phyloP scores from a whole-genome alignment of 192 early-diverging fungal species.

The Chytriomyces sp. region DNA sequence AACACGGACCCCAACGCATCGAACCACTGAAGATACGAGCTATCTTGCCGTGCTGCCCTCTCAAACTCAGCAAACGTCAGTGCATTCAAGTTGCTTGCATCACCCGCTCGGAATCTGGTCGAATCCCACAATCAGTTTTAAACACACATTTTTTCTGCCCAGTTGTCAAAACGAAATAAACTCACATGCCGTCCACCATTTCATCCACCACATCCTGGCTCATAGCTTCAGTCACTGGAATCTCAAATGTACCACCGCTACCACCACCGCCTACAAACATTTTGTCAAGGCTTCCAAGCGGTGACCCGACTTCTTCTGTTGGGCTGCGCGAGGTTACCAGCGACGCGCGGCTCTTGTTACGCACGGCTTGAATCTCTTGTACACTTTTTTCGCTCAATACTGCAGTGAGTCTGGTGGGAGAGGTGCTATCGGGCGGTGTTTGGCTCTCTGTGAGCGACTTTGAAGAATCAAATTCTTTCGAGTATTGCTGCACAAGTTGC shows the following conservation, averaged over 20 bases:
- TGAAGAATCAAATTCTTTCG: slow-evolving; percentile 51
- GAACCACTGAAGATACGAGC: slow-evolving; percentile 84
- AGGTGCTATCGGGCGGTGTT: no score
- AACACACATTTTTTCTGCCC: slow-evolving; percentile 44
- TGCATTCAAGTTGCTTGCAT: slow-evolving; percentile 42
- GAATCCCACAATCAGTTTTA: slow-evolving; percentile 17
- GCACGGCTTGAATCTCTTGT: no score
- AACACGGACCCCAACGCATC: slow-evolving; percentile 86
- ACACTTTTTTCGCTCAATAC: no score
- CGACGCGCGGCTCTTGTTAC: no score
- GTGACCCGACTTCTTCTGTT: no score
- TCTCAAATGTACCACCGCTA: slow-evolving; percentile 35
- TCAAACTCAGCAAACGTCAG: slow-evolving; percentile 81
- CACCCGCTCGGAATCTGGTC: slow-evolving; percentile 55
- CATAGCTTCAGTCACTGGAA: slow-evolving; percentile 89
- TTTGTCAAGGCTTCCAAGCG: no score
- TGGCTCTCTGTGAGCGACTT: no score
- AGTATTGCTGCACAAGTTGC: slow-evolving; percentile 84
- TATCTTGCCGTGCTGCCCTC: slow-evolving; percentile 74
- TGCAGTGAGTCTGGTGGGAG: no score
- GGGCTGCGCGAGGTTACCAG: no score
- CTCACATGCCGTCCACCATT: slow-evolving; percentile 81
- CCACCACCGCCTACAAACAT: no score
- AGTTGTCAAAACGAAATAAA: not conserved
- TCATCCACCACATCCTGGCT: slow-evolving; percentile 89